These are phyloP conservation scores for Pichia sp. DNA, from an alignment of 1,139 yeast species.

Conservation along the genomic window DNA sequence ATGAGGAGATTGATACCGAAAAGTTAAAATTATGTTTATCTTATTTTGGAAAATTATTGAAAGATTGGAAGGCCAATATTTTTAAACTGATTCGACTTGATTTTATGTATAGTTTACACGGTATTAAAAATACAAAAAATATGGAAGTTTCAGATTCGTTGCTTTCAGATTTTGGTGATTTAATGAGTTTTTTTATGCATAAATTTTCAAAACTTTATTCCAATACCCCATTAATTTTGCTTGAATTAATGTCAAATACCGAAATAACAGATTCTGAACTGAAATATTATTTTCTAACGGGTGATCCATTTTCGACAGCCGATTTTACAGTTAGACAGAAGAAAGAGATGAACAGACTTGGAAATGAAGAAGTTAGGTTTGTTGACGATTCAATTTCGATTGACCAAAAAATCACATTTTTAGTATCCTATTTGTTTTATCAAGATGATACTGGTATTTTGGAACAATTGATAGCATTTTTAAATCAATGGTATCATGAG, in stretches of 20 bases:
- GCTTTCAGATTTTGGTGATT: slow-evolving; percentile 57
- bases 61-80: slow-evolving; percentile 54
- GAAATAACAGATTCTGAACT: slow-evolving; percentile 38
- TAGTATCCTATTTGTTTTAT: slow-evolving; percentile 22
- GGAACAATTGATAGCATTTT: slow-evolving; percentile 13
- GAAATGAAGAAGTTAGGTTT: slow-evolving; percentile 15
- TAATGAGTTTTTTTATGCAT: slow-evolving; percentile 62
- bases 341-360: slow-evolving; percentile 11
- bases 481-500: slow-evolving; percentile 16
- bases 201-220: slow-evolving; percentile 47
- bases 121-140: slow-evolving; percentile 32
- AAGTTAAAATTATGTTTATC: slow-evolving; percentile 61
- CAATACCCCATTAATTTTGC: slow-evolving; percentile 40
- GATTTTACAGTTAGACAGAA: slow-evolving; percentile 4
- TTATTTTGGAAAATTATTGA: slow-evolving; percentile 68
- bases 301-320: slow-evolving; percentile 34
- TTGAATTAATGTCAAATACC: slow-evolving; percentile 62
- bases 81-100: slow-evolving; percentile 65
- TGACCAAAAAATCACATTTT: slow-evolving; percentile 21
- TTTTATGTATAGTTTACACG: slow-evolving; percentile 52
- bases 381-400: slow-evolving; percentile 16
- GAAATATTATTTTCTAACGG: slow-evolving; percentile 37
- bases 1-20: slow-evolving; percentile 52
- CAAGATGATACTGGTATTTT: slow-evolving; percentile 19
- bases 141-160: slow-evolving; percentile 20